Evolutionary conservation across 306 rosid species (phyloP), one percentile per base, ranked within the genome.

Genomic region (Cyclanthera cordifolia): DNA sequence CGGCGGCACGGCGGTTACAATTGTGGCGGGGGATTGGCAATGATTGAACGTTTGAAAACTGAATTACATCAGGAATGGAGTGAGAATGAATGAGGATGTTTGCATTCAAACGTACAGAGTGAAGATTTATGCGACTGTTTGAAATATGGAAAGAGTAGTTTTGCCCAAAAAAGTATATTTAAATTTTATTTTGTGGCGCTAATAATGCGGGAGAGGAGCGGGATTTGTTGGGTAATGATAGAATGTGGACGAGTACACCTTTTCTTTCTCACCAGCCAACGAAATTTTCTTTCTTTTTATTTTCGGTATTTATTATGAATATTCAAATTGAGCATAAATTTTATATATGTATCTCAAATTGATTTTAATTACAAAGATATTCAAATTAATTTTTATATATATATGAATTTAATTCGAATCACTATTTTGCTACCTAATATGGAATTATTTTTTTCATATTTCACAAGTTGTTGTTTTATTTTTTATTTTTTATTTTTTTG

Each of bases 1-100:
- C 80, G 78, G 83, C 78, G 71, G 21, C 54, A 61, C 20, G 47
- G 49, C 72, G 64, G 69, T 71, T 71, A 76, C 71, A 39, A 12
- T 68, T 67, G 12, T 68, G 59, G 59, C 59, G 72, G 58, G 58
- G 47, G 72, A 45, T 67, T 47, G 43, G 9, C 57, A 13, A 6
- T 43, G 72, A 48, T 51, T 53, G 48, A 46, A 65, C 23, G 70
- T 19, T 32, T 2, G 69, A 43, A 17, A n/a, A 63, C 34, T 12
- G 21, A 43, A 63, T 63, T 63, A 21, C 69, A 41, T 11, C 5
- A 0, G 11, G 12, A 63, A 19, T 13, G 45, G 34, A 64, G 61
- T 23, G 39, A 25, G 39, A 55, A 13, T 55, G 21, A 28, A 13
- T 24, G 54, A 46, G 5, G 39, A 4, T 27, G 1, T 6, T 23